phyloP scores from a whole-genome alignment of 768 basidiomycete species.

The Russula earlei region DNA sequence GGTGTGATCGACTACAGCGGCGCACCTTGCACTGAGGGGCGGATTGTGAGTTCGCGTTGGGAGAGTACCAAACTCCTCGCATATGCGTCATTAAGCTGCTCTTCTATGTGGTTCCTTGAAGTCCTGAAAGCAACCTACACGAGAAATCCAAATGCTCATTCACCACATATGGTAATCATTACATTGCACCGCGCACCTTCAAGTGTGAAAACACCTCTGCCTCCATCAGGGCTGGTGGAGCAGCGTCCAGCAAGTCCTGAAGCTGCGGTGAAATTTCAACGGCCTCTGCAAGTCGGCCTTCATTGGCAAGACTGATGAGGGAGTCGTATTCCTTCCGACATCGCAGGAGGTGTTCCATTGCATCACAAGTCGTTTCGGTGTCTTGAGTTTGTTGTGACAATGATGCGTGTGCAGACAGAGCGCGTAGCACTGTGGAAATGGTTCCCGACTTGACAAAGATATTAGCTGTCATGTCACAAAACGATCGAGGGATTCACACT shows the following conservation, averaged over 20 bases:
- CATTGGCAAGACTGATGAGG: conserved; percentile 38
- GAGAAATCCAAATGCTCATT: neutral
- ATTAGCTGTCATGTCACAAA: conserved; percentile 16
- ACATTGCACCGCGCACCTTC: conserved; percentile 37
- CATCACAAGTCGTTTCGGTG: conserved; percentile 39
- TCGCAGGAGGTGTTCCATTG: conserved; percentile 44
- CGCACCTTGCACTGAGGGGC: conserved; percentile 40
- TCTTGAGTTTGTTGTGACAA: conserved; percentile 57
- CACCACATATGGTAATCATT: neutral
- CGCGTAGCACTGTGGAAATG: conserved; percentile 45
- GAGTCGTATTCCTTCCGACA: conserved; percentile 40
- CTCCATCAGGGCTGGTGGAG: conserved; percentile 42
- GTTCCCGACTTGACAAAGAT: conserved; percentile 49
- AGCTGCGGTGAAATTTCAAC: conserved; percentile 37
- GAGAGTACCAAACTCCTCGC: conserved; percentile 46
- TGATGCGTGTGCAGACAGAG: conserved; percentile 48
- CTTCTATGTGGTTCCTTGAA: conserved; percentile 50
- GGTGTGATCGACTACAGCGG: conserved; percentile 24
- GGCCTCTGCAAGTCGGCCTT: conserved; percentile 58
- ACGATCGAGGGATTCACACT: conserved; percentile 17
- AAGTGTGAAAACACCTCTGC: conserved; percentile 47
- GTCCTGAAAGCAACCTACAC: conserved; percentile 47
- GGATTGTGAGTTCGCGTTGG: conserved; percentile 41
- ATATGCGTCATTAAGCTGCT: conserved; percentile 64
- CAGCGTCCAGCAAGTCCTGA: conserved; percentile 35